Evolutionary conservation across 805 yeast genomes (phyloP), one percentile per base, ranked within the genome.

Genomic region (Brettanomyces bruxellensis): DNA sequence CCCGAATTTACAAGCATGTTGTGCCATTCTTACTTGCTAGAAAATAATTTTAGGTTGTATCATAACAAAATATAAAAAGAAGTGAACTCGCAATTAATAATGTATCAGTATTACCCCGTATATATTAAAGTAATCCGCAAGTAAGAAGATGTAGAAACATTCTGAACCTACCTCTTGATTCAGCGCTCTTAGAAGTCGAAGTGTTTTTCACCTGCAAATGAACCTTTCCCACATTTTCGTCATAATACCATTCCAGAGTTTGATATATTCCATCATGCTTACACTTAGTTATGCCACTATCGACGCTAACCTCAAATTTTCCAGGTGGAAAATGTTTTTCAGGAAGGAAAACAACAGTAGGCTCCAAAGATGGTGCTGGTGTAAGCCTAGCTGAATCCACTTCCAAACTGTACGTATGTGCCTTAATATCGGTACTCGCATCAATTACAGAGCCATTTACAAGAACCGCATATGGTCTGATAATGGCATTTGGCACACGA

Each of bases 381-480:
- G 55, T 30, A 4, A 14, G 22, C 22, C 13, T 39, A 44, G 3
- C 65, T 46, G 64, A 60, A 11, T 57, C 52, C 13, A 89, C 59
- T 9, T 72, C 69, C 47, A 87, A 61, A 0, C 60, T 57, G 58
- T 78, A 87, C 28, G 58, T 63, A 22, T 68, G 67, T 4, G 65
- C 59, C 39, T 64, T 63, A 44, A 85, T 53, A 49, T 85, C 81
- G 60, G 89, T 89, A 44, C 72, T 79, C 13, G 81, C 75, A 18
- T 65, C 61, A 5, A 58, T 58, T 12, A 84, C 72, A 1, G 55
- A 55, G 2, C 98, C 98, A 34, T 70, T 71, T 0, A 83, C 71
- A 3, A 81, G 75, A 1, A 80, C 60, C 1, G 89, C 82, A 51
- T 73, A 83, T 2, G 98, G 97, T 41, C 99, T 71, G 25, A 86